These are phyloP conservation scores for Nemania abortiva DNA, from an alignment of 2,329 filamentous ascomycete species.

Conservation along the genomic window DNA sequence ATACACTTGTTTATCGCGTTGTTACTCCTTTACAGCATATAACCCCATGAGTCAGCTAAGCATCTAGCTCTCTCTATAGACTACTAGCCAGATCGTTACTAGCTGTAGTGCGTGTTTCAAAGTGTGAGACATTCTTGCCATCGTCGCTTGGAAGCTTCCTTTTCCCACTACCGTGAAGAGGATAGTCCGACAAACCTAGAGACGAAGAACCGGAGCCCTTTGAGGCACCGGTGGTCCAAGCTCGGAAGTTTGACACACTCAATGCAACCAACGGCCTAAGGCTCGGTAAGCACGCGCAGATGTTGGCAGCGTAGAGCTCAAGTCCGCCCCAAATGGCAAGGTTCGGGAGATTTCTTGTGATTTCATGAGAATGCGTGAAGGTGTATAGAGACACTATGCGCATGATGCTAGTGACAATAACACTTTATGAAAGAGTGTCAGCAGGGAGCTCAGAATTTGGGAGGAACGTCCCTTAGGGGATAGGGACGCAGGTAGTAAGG, in stretches of 20 bases:
- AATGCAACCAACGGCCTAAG: conserved; percentile 17
- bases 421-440: conserved; percentile 10
- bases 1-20: background rate
- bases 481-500: background rate
- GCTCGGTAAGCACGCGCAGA: conserved; percentile 22
- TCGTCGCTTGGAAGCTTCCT: conserved; percentile 25
- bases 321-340: conserved; percentile 26
- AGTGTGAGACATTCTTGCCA: conserved; percentile 9
- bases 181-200: conserved; percentile 2
- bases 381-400: conserved; percentile 23
- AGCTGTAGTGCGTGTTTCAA: conserved; percentile 10
- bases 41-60: background rate
- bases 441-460: background rate
- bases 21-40: background rate
- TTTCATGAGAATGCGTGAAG: conserved; percentile 25
- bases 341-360: conserved; percentile 7
- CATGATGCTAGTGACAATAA: conserved; percentile 26
- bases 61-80: background rate
- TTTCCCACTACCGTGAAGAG: background rate
- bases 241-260: conserved; percentile 9
- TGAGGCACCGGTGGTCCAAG: conserved; percentile 18
- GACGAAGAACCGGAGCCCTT: conserved; percentile 1
- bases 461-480: background rate
- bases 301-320: conserved; percentile 23
- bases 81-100: background rate